Conservation (phyloP, 1,284 basidiomycete genomes). For the Apiotrichum montevideense region DNA sequence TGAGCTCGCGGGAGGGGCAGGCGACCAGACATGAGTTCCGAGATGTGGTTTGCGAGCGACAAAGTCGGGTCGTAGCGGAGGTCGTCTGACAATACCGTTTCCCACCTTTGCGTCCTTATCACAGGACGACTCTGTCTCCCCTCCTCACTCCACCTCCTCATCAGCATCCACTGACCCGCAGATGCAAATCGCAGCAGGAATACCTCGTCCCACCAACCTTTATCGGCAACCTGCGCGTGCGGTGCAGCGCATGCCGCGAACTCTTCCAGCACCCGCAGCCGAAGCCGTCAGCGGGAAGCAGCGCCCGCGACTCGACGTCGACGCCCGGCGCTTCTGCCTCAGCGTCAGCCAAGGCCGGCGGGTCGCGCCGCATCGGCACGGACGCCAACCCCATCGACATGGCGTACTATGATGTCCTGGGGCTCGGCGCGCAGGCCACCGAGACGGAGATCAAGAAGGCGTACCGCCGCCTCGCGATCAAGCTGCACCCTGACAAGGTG, state of each 20-base stretch:
- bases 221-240: slow-evolving; percentile 61
- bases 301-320: not conserved
- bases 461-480: slow-evolving; percentile 89
- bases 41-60: too few relatives aligned
- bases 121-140: not conserved
- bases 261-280: slow-evolving; percentile 39
- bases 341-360: slow-evolving; percentile 31
- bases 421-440: slow-evolving; percentile 36
- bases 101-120: not conserved
- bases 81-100: too few relatives aligned
- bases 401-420: slow-evolving; percentile 64
- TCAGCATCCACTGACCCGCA: slow-evolving; percentile 1
- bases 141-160: not conserved
- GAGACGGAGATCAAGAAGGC: slow-evolving; percentile 74
- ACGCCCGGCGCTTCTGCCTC: not conserved
- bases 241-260: slow-evolving; percentile 57
- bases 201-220: slow-evolving; percentile 64
- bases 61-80: too few relatives aligned
- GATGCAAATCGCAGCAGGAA: slow-evolving; percentile 61
- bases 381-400: slow-evolving; percentile 85
- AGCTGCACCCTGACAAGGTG: slow-evolving; percentile 55
- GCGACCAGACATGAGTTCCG: too few relatives aligned
- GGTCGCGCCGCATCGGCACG: slow-evolving; percentile 61
- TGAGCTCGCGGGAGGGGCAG: too few relatives aligned
- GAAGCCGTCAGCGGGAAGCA: slow-evolving; percentile 15